Percentiles rank a stretch among this genome's conserved stretches.
Conservation (phyloP, 129 eudicot species). For the Artemisia tridentata region DNA sequence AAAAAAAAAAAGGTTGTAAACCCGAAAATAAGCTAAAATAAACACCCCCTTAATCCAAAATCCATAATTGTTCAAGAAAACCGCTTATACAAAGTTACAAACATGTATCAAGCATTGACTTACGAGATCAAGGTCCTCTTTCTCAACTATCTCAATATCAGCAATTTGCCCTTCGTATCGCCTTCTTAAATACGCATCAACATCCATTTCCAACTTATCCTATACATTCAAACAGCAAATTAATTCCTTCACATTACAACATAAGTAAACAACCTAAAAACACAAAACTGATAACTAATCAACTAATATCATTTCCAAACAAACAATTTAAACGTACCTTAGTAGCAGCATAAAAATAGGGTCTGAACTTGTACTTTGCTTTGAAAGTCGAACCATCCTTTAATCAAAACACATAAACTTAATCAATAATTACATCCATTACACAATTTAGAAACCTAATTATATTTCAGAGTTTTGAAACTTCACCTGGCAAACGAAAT, state of each 20-base stretch:
- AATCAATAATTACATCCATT: conserved; percentile 1
- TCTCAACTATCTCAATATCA: conserved; percentile 69
- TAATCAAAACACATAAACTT: conserved; percentile 19
- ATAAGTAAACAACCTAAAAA: neutral
- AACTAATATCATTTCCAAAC: neutral
- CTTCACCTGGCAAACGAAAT: conserved; percentile 88
- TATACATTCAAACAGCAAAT: conserved; percentile 25
- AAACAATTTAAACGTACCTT: conserved; percentile 45
- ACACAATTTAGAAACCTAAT: conserved; percentile 1
- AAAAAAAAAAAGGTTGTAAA: too few relatives aligned
- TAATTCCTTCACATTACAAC: neutral
- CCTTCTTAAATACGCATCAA: conserved; percentile 88
- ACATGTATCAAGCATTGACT: conserved; percentile 14
- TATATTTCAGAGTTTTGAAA: neutral
- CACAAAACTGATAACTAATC: neutral
- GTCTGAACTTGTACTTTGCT: conserved; percentile 83
- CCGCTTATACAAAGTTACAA: neutral
- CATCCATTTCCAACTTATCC: conserved; percentile 96
- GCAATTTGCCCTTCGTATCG: conserved; percentile 86
- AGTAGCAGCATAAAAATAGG: conserved; percentile 88
- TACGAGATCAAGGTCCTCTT: conserved; percentile 99
- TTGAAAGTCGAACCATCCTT: conserved; percentile 95
- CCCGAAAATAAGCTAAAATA: too few relatives aligned
- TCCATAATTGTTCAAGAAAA: neutral
- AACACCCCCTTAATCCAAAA: too few relatives aligned